Percentiles rank a stretch among this genome's conserved stretches.
phyloP scores from a whole-genome alignment of 164 flowering plant species.

The Saururus chinensis region DNA sequence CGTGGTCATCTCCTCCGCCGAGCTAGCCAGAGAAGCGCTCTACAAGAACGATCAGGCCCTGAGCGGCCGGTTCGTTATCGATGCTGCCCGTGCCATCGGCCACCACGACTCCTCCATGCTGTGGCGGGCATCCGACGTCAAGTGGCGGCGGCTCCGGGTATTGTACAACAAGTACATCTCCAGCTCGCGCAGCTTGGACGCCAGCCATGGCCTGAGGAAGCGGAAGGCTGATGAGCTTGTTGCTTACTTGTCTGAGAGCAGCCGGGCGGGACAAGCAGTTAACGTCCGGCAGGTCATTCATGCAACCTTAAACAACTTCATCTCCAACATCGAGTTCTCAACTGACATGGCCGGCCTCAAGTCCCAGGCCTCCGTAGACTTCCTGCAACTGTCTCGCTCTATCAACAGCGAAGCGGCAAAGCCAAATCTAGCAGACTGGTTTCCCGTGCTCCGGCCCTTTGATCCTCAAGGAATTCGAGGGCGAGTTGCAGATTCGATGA shows the following conservation, averaged over 20 bases:
- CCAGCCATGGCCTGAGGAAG: constrained; percentile 11
- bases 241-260: constrained; percentile 1
- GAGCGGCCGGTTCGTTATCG: constrained; percentile 1
- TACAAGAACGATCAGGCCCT: constrained; percentile 18
- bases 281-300: constrained; percentile 10
- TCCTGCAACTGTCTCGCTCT: constrained; percentile 6
- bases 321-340: constrained; percentile 18
- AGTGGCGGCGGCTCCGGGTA: constrained; percentile 14
- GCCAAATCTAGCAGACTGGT: constrained; percentile 13
- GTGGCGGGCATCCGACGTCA: neutral
- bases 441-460: constrained; percentile 5
- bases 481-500: no score
- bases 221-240: constrained; percentile 17
- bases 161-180: constrained; percentile 11
- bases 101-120: neutral
- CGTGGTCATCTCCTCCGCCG: constrained; percentile 12
- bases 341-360: constrained; percentile 7
- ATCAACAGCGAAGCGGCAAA: constrained; percentile 8
- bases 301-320: constrained; percentile 6
- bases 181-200: constrained; percentile 11
- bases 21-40: constrained; percentile 17
- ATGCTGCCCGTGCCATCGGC: neutral
- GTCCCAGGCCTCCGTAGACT: constrained; percentile 9
- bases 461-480: no score
- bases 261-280: constrained; percentile 5